phyloP scores from a whole-genome alignment of 345 rosid species.

The Aegle marmelos region DNA sequence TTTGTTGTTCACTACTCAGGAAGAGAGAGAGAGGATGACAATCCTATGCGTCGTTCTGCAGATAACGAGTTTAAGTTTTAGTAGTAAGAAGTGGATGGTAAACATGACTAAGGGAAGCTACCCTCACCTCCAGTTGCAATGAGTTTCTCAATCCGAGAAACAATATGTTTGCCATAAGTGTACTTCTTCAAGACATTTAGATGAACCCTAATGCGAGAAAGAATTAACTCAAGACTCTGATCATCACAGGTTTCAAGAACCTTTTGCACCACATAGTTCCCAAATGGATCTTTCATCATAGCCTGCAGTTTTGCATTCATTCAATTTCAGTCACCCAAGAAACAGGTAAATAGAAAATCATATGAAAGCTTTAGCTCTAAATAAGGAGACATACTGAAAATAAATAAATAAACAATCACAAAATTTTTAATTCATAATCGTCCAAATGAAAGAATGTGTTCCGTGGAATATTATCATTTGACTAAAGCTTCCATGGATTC shows the following conservation, averaged over 20 bases:
- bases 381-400: too few species aligned
- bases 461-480: not conserved
- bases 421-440: not conserved
- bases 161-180: constrained; percentile 97
- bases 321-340: not conserved
- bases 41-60: constrained; percentile 87
- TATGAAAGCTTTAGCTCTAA: not conserved
- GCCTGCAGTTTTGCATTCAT: constrained; percentile 52
- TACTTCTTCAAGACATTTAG: constrained; percentile 82
- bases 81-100: not conserved
- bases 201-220: constrained; percentile 89
- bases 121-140: constrained; percentile 84
- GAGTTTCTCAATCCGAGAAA: constrained; percentile 93
- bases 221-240: constrained; percentile 70
- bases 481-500: not conserved
- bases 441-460: not conserved
- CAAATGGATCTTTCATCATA: constrained; percentile 98
- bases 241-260: constrained; percentile 94
- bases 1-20: constrained; percentile 17
- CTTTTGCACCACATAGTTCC: constrained; percentile 96
- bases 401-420: not conserved
- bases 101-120: not conserved
- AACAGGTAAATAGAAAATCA: not conserved
- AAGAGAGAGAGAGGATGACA: constrained; percentile 42
- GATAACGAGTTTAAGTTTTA: not conserved